Base-by-base conservation (phyloP, 1,284 basidiomycete species). In the Ustilago tritici region DNA sequence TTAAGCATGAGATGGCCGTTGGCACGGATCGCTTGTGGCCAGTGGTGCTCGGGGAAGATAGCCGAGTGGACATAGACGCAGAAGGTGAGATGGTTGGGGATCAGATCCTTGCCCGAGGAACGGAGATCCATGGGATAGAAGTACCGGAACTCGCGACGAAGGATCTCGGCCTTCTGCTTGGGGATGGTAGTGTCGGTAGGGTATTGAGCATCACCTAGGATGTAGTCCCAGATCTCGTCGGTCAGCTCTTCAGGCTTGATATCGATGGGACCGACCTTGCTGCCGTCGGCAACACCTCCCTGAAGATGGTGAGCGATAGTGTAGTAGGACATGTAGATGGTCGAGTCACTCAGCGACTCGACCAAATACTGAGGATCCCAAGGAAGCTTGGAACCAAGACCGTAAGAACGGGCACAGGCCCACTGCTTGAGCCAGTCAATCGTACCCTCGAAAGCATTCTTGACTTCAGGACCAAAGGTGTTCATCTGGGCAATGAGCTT, bases 91-190 rank as follows among this genome's bases (percentile, higher is more conserved):
- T 99, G 93, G 88, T 99, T 99, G 56, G 93, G 93, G 81, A 99
- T 94, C 64, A 99, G 90, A 85, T 99, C 97, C 88, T 99, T 99
- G 74, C 95, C 97, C n/a, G 96, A 98, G 9, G 96, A 98, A 63
- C 97, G 94, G 79, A 99, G 91, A 88, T 99, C 95, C 89, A 98
- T 92, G 56, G 97, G 97, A 88, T 99, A 99, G 89, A 98, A 99
- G 90, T 98, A 99, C 63, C 92, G 89, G 90, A 93, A 99, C 87
- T 95, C 93, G 87, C 93, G 92, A 85, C 93, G 94, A 87, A 99
- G 90, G 40, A 90, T 88, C 83, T 95, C 92, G 36, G 92, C 93
- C 82, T 93, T 93, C 84, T 93, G 93, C 82, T 89, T 89, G 3
- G 91, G 87, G 46, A 98, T 86, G 0, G 91, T 84, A 55, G 88